Evolutionary conservation across 1,284 basidiomycete species (phyloP).

Genomic region (Thecaphora frezii): DNA sequence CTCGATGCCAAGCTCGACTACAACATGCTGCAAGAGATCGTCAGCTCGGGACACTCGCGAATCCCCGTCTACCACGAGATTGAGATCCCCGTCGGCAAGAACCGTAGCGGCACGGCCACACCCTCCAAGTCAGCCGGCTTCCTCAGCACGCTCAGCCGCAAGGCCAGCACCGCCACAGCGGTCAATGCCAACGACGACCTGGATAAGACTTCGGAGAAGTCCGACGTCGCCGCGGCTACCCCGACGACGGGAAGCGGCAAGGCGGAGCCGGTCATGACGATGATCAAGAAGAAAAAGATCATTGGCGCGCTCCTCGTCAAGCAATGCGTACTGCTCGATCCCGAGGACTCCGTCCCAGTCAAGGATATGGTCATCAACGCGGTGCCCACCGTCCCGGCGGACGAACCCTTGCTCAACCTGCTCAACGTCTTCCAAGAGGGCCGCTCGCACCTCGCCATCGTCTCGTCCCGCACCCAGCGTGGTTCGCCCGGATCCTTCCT

Average conservation of each 20-base stretch:
- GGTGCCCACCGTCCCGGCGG: slow-evolving; percentile 79
- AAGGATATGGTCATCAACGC: slow-evolving; percentile 66
- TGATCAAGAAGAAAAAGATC: slow-evolving; percentile 68
- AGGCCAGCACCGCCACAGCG: slow-evolving; percentile 62
- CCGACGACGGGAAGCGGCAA: slow-evolving; percentile 5
- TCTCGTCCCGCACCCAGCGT: slow-evolving; percentile 61
- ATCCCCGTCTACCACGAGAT: slow-evolving; percentile 63
- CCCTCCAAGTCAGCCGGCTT: slow-evolving; percentile 16
- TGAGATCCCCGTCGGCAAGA: slow-evolving; percentile 53
- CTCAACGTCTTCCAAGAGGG: slow-evolving; percentile 89
- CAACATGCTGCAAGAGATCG: slow-evolving; percentile 72
- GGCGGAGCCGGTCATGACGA: slow-evolving; percentile 6
- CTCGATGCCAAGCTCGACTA: slow-evolving; percentile 79
- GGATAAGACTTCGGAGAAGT: slow-evolving; percentile 47
- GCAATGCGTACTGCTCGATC: slow-evolving; percentile 83
- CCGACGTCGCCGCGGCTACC: slow-evolving; percentile 61
- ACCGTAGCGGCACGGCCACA: slow-evolving; percentile 29
- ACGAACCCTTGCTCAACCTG: slow-evolving; percentile 81
- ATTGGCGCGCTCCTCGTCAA: slow-evolving; percentile 80
- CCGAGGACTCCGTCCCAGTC: slow-evolving; percentile 65
- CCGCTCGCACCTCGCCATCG: slow-evolving; percentile 86
- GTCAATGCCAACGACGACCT: slow-evolving; percentile 14
- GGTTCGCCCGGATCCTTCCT: slow-evolving; percentile 49
- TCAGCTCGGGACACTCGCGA: slow-evolving; percentile 74
- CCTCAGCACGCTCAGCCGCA: slow-evolving; percentile 26